Evolutionary conservation across 305 asterid genomes (phyloP), one percentile per base, ranked within the genome.

Genomic region (Fraxinus sp.): DNA sequence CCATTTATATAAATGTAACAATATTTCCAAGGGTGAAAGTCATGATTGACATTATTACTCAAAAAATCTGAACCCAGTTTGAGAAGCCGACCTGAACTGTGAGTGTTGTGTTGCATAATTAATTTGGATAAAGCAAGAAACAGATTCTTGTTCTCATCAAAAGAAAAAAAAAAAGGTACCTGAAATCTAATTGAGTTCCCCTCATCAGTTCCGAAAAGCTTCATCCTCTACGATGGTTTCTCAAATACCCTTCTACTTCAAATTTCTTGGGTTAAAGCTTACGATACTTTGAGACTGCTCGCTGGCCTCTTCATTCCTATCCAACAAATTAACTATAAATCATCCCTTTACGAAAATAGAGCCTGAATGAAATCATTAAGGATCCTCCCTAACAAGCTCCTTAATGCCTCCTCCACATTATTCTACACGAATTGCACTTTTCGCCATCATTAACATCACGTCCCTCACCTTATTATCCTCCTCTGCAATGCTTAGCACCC

Each of bases 291-390:
- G 92, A 90, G 49, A 93, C 85, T 91, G 92, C 84, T 89, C 92
- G 84, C 87, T 85, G 16, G 96, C 97, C 87, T 94, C 97, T 55
- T 73, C 84, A 71, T 93, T 89, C 86, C 80, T 91, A 82, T 91
- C 96, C 84, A 91, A 85, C 84, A 92, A 86, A 80, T 26, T 26
- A 26, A 26, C 93, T 92, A 79, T 79, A 93, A 18, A 94, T 91
- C 95, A 93, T 87, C 59, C 98, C 98, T 91, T 91, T 93, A 71
- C 97, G 93, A 70, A 93, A 95, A 82, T 90, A 91, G 0, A 98
- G 95, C 83, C 98, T 89, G 79, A 93, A 95, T 89, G 79, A 93
- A 95, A 90, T 95, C 98, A 16, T 91, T 86, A 0, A 35, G 95
- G 94, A 76, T 92, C 98, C 85, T 95, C 97, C 75, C 79, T 88